These are phyloP conservation scores for Beauveria asiatica DNA, from an alignment of 2,329 filamentous ascomycete genomes.

Conservation along the genomic window DNA sequence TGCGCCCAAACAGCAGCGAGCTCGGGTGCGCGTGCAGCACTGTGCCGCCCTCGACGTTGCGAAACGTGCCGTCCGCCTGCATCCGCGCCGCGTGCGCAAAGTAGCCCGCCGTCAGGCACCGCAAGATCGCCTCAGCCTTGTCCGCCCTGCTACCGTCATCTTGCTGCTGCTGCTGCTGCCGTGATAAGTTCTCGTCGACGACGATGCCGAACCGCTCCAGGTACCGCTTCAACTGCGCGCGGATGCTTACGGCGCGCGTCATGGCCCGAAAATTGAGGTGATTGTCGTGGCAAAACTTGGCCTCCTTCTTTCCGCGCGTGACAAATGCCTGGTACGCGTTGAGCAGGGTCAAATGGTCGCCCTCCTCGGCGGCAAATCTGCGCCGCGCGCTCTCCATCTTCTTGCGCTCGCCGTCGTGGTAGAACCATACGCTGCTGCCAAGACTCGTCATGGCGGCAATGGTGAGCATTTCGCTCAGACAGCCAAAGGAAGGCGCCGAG, in stretches of 20 bases:
- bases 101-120: slow-evolving; percentile 82
- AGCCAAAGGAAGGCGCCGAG: slow-evolving; percentile 64
- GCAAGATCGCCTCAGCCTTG: slow-evolving; percentile 64
- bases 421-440: slow-evolving; percentile 74
- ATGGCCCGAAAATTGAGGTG: slow-evolving; percentile 81
- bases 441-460: slow-evolving; percentile 92
- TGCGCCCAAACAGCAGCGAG: slow-evolving; percentile 91
- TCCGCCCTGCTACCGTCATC: not conserved
- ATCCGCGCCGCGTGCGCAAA: slow-evolving; percentile 91
- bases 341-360: slow-evolving; percentile 84
- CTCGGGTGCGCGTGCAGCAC: slow-evolving; percentile 82
- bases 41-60: slow-evolving; percentile 71
- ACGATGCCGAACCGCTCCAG: slow-evolving; percentile 75
- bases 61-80: slow-evolving; percentile 86
- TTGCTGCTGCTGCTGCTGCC: slow-evolving; percentile 21
- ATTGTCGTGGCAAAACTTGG: slow-evolving; percentile 81
- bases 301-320: slow-evolving; percentile 71
- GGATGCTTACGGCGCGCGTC: slow-evolving; percentile 73
- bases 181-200: slow-evolving; percentile 52
- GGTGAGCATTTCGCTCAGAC: slow-evolving; percentile 76
- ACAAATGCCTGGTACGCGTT: slow-evolving; percentile 92
- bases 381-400: slow-evolving; percentile 64
- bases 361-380: slow-evolving; percentile 85
- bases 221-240: slow-evolving; percentile 77
- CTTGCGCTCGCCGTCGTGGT: slow-evolving; percentile 69